A percentile compares a stretch with the other conserved stretches of the same genome.
These are phyloP conservation scores for Russula sp. DNA, from an alignment of 768 basidiomycete genomes.

Conservation along the genomic window DNA sequence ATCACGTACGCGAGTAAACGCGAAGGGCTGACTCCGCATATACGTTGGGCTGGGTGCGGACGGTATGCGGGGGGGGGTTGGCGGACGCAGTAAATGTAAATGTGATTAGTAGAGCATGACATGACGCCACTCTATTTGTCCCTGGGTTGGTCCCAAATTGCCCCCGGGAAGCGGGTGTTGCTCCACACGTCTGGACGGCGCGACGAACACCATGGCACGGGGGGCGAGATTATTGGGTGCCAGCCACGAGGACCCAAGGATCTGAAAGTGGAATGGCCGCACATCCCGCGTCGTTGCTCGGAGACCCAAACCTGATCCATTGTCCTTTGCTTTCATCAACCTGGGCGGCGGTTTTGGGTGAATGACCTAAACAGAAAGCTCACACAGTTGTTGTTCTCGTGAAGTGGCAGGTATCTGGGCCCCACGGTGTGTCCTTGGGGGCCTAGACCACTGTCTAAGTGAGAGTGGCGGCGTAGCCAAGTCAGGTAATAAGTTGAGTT, in stretches of 20 bases:
- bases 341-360: too few species aligned
- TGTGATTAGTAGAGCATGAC: background rate
- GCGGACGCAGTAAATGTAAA: background rate
- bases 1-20: too few species aligned
- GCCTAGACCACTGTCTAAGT: constrained; percentile 4
- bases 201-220: too few species aligned
- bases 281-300: constrained; percentile 3
- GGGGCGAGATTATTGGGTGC: background rate
- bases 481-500: background rate
- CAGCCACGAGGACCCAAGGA: background rate
- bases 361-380: background rate
- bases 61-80: background rate
- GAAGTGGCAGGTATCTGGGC: background rate
- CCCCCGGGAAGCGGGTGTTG: too few species aligned
- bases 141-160: too few species aligned
- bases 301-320: constrained; percentile 2
- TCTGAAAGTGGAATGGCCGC: constrained; percentile 15
- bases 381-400: background rate
- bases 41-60: background rate
- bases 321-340: too few species aligned
- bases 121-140: background rate
- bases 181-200: too few species aligned
- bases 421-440: background rate
- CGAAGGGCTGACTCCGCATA: background rate
- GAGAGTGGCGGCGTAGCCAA: background rate